These are phyloP conservation scores for Termitomyces sp. DNA, from an alignment of 768 basidiomycete species.

Conservation along the genomic window DNA sequence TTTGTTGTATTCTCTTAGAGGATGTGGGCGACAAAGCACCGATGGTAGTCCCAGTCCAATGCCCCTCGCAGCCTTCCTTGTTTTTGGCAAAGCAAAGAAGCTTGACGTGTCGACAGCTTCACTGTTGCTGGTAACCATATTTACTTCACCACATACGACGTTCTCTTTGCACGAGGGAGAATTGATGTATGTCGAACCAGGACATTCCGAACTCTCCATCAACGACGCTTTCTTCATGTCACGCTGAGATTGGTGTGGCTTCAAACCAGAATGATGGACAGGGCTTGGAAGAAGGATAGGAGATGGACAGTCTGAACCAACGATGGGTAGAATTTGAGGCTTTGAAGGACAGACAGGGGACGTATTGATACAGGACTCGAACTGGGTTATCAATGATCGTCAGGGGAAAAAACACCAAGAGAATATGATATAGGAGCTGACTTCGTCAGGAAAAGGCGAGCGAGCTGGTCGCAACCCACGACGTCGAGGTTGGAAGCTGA, in stretches of 20 bases:
- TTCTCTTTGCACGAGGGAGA: neutral
- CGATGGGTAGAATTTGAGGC: constrained; percentile 4
- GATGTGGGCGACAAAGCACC: neutral
- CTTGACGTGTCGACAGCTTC: neutral
- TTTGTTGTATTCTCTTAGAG: neutral
- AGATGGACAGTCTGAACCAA: constrained; percentile 8
- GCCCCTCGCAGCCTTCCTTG: constrained; percentile 7
- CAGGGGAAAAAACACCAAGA: neutral
- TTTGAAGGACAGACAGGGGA: neutral
- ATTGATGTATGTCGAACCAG: neutral
- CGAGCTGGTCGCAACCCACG: neutral
- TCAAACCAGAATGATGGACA: neutral
- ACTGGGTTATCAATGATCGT: neutral
- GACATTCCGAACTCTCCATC: neutral
- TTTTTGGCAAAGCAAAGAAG: neutral
- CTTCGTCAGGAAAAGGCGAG: neutral
- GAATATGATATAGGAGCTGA: neutral
- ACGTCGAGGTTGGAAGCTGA: neutral
- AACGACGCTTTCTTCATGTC: neutral
- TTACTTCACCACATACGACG: neutral
- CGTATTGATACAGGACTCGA: neutral
- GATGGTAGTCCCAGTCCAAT: constrained; percentile 12
- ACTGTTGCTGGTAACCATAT: neutral
- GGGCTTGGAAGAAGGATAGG: constrained; percentile 10
- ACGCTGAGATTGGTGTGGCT: neutral